Evolutionary conservation across 805 yeast genomes (phyloP), one percentile per base, ranked within the genome.

Genomic region (Yarrowia phangngaensis): DNA sequence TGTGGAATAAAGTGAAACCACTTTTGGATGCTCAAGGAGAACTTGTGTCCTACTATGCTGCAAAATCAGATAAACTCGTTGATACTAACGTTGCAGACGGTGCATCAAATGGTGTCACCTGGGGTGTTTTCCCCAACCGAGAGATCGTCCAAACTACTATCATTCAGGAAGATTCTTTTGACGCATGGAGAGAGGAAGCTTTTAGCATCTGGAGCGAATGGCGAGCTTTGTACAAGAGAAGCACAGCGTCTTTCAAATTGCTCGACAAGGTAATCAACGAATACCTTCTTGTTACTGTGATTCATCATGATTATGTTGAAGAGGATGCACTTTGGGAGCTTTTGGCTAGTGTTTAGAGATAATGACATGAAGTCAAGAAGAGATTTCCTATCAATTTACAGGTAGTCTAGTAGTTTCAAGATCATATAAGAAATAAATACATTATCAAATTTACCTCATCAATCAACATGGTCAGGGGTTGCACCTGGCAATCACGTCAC

Each of bases 141-240:
- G 95, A 87, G 61, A 81, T 88, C 27, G 76, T 87, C 27, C 97
- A 89, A 64, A 84, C 97, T 0, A 92, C 98, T 0, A 82, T 89
- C 53, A 80, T 92, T 51, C 96, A 89, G 61, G 84, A 79, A 57
- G 95, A 88, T 58, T 86, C 97, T 2, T 90, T 92, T 70, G 76
- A 77, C 56, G 96, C 96, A 0, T 92, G 98, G 98, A 78, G 82
- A 57, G 97, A 89, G 59, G 99, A 92, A 64, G 95, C 95, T 0
- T 92, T 87, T 65, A 74, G 78, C 51, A 83, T 92, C 53, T 85
- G 97, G 92, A 67, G 72, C 30, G 95, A 89, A 63, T 92, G 99
- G 99, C 84, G 83, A 38, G 73, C 82, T 55, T 71, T 92, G 50
- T 92, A 88, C 63, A 75, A 79, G 55, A 69, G 67, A 65, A 63